Conservation (phyloP, 1,139 yeast species). For the Lodderomyces parapsilosis region DNA sequence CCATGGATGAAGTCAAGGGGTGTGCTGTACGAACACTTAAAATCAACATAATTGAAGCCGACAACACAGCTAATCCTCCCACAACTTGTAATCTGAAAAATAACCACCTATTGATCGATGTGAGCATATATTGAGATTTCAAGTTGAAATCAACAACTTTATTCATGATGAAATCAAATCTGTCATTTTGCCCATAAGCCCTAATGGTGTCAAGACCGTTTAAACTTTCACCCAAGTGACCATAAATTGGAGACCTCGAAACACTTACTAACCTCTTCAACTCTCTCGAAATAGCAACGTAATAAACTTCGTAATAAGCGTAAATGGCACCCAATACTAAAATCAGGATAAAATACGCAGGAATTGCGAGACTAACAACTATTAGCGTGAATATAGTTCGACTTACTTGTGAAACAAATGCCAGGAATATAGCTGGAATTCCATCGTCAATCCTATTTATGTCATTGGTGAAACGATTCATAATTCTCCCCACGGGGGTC, state of each 20-base stretch:
- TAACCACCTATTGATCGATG: conserved; percentile 37
- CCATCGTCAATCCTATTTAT: conserved; percentile 26
- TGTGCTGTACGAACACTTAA: conserved; percentile 19
- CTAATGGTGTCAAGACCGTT: conserved; percentile 60
- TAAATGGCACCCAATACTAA: conserved; percentile 24
- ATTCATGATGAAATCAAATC: conserved; percentile 56
- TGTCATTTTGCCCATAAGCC: conserved; percentile 51
- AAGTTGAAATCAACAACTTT: conserved; percentile 64
- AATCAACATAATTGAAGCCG: conserved; percentile 25
- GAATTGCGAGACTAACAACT: conserved; percentile 38
- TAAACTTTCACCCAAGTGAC: conserved; percentile 62
- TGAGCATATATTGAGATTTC: conserved; percentile 53
- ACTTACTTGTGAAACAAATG: conserved; percentile 39
- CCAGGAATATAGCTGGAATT: conserved; percentile 25
- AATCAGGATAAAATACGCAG: conserved; percentile 21
- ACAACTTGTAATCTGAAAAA: conserved; percentile 31
- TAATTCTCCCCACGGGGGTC: conserved; percentile 34
- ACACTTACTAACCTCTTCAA: conserved; percentile 30
- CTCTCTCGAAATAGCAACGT: conserved; percentile 33
- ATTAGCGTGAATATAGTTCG: conserved; percentile 49
- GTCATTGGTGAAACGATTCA: conserved; percentile 34
- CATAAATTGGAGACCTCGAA: conserved; percentile 55
- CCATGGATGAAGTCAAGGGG: conserved; percentile 28
- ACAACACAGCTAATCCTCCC: conserved; percentile 27
- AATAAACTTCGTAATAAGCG: conserved; percentile 26